Base-by-base conservation (phyloP, 2,329 filamentous ascomycete genomes). In the Cytospora piceicola region DNA sequence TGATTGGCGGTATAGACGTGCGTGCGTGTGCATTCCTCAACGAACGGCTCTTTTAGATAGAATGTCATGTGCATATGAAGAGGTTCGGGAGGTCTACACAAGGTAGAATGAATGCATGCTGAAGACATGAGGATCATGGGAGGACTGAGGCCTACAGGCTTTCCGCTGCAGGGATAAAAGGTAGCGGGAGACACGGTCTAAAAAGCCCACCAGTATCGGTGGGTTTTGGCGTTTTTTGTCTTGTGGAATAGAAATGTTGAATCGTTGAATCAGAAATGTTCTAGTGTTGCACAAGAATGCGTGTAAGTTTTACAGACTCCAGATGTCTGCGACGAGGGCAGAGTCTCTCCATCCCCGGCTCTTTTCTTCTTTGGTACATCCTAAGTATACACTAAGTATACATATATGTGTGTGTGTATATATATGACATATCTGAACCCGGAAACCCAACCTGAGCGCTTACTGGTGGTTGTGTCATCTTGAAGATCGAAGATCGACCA, bases 1-100 rank as follows among this genome's bases (percentile, higher is more conserved):
- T 59, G 24, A 42, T 12, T 30, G 52, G 22, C 22, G 42, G 53
- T 61, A 65, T 65, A 62, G 63, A 65, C 49, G 30, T 53, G 34
- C 17, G 42, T 39, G 24, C 56, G 30, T 46, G n/a, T 39, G 39
- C 36, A 51, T 56, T n/a, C 60, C 60, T 27, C 39, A 27, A 29
- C 29, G 39, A 36, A 36, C 34, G 39, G 52, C 60, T 12, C 39
- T 51, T 32, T 49, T 49, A 49, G 36, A 63, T 57, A 57, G 60
- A 57, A 63, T 63, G 53, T 53, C 53, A 29, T 39, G 53, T 49
- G 53, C 39, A 62, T 63, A 39, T 49, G 29, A 29, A 27, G 53
- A 51, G 52, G 11, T 34, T 42, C 36, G 17, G 42, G 39, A 57
- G 39, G 30, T 30, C 24, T 30, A 27, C 51, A 51, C 59, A 32